Conservation (phyloP, 495 filamentous ascomycete genomes). For the Talaromyces wortmannii region DNA sequence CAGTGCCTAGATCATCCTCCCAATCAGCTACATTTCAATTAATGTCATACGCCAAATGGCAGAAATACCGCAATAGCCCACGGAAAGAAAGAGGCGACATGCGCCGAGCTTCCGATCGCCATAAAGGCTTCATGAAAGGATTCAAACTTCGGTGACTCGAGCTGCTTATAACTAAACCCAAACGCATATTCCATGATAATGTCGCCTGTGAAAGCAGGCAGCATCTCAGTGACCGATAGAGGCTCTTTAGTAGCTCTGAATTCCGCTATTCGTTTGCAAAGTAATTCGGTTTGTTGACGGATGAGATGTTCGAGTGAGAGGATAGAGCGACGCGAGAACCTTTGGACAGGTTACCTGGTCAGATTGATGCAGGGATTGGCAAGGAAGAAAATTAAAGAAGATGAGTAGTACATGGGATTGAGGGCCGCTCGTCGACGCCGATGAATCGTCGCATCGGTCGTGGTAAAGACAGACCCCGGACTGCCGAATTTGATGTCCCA, state of each 20-base stretch:
- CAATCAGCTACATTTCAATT: background rate
- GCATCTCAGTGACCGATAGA: conserved; percentile 20
- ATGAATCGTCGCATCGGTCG: conserved; percentile 22
- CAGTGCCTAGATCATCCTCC: background rate
- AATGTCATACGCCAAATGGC: background rate
- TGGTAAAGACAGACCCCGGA: conserved; percentile 27
- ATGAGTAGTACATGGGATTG: conserved; percentile 10
- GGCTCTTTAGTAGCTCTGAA: conserved; percentile 5
- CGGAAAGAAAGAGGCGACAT: conserved; percentile 5
- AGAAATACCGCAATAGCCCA: conserved; percentile 5
- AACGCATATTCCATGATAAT: conserved; percentile 38
- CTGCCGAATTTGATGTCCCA: conserved; percentile 16
- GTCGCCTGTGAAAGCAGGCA: conserved; percentile 27
- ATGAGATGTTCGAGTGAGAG: conserved; percentile 10
- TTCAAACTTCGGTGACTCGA: background rate
- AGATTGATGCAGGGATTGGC: background rate
- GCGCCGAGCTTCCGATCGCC: conserved; percentile 4
- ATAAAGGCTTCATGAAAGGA: conserved; percentile 3
- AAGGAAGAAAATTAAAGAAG: background rate
- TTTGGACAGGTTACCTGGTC: background rate
- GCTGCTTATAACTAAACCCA: conserved; percentile 7
- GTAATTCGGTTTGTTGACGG: conserved; percentile 6
- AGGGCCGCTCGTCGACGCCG: conserved; percentile 20
- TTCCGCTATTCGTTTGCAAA: conserved; percentile 9
- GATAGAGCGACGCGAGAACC: conserved; percentile 5